Base-by-base conservation (phyloP, 2,329 filamentous ascomycete species). In the Verticillium tricorpus region DNA sequence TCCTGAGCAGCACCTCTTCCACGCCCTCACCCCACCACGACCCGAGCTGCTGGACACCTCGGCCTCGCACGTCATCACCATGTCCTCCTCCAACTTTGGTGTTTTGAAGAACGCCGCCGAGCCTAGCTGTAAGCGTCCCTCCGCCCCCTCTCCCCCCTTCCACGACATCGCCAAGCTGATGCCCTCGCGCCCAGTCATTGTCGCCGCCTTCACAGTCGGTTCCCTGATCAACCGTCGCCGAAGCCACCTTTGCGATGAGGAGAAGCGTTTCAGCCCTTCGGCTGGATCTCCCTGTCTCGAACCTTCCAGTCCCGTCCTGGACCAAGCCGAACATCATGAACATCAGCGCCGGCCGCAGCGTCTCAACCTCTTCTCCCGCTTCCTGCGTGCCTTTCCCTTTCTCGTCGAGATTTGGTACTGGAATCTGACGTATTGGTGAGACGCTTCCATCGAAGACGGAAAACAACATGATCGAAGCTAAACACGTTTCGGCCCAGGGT, bases 381-480 rank as follows among this genome's bases (percentile, higher is more conserved):
- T 75, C 63, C 72, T 69, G 58, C 67, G 67, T 8, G 64, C 67
- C 0, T 75, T 70, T 58, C 73, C 73, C 0, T 75, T 75, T 31
- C 62, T 75, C 7, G 39, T 73, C 22, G 73, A 75, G 66, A 72
- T 75, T 17, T 75, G 72, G 73, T 75, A 75, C 58, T 75, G 73
- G 73, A 74, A 73, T 56, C 59, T 72, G 65, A 73, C 72, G 8
- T 75, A 75, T 64, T 75, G 73, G 68, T 70, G 58, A 59, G 73
- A 68, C 45, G 57, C 28, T 32, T 11, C 40, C 12, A 12, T 52
- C 17, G 32, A 7, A 9, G 14, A 11, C n/a, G 15, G 25, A 52
- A 57, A 50, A 62, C 54, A 25, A 32, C 19, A 12, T 58, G 31
- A 35, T 25, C 2, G 39, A 15, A 6, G 8, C 45, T 52, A 14